phyloP scores from a whole-genome alignment of 2,329 filamentous ascomycete species.

The Periconia sp. region DNA sequence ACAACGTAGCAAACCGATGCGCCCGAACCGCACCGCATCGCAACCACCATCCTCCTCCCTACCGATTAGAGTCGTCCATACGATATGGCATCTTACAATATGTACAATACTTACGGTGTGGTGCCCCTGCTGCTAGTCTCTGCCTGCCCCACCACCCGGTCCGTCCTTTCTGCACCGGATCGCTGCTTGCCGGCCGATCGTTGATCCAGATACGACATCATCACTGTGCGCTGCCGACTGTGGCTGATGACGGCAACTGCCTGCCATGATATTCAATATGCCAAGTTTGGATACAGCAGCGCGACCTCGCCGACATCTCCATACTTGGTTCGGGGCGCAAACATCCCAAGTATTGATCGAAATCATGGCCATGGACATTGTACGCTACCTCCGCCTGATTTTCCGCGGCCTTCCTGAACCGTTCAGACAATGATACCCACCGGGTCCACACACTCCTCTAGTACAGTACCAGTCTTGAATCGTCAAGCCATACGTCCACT shows the following conservation, averaged over 20 bases:
- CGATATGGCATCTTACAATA: background rate
- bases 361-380: background rate
- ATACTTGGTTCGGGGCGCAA: slow-evolving; percentile 6
- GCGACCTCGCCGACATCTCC: slow-evolving; percentile 34
- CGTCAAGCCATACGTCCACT: background rate
- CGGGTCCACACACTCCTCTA: background rate
- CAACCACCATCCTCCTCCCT: slow-evolving; percentile 10
- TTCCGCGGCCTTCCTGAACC: background rate
- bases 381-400: background rate
- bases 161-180: background rate
- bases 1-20: background rate
- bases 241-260: slow-evolving; percentile 15
- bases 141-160: background rate
- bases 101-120: no score
- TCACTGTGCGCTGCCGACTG: slow-evolving; percentile 22
- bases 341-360: background rate
- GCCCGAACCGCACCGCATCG: no score
- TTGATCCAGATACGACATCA: slow-evolving; percentile 1
- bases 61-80: background rate
- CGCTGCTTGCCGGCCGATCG: slow-evolving; percentile 12
- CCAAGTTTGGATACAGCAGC: slow-evolving; percentile 18
- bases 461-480: background rate
- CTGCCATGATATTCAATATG: slow-evolving; percentile 9
- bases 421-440: background rate
- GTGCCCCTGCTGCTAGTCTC: background rate